Base-by-base conservation (phyloP, 495 filamentous ascomycete species). In the Bathelium albidoporum region DNA sequence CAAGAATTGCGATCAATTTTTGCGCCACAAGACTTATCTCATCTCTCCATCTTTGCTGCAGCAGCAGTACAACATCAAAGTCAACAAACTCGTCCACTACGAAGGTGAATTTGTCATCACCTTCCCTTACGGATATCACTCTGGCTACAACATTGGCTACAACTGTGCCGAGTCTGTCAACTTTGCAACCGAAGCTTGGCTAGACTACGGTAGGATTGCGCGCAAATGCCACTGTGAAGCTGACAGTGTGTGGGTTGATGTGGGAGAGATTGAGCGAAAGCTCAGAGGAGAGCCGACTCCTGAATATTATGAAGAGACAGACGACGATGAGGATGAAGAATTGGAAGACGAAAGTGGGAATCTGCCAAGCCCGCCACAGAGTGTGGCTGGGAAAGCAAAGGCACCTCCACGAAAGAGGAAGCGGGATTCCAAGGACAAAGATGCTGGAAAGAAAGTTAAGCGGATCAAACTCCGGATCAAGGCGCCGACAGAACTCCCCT, bases 101-200 rank as follows among this genome's bases (percentile, higher is more conserved):
- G 94, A 96, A 70, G 91, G 93, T 62, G 94, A 99, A 70, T 99
- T 99, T 68, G 91, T 99, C 62, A 96, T 99, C 64, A 99, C 94
- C 0, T 99, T 94, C 71, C 94, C 94, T 0, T 97, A 97, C 65
- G 94, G 94, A 28, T 99, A 99, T 73, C 94, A 99, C 70, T 99
- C 94, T 10, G 94, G 94, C 11, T 99, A 93, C 73, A 99, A 99
- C 67, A 76, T 99, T 36, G 94, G 95, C 14, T 99, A 99, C 75
- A 99, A 99, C 73, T 99, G 94, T 73, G 94, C 94, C 34, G 94
- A 99, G 72, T 96, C 94, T 1, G 94, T 99, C 74, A 99, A 99
- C 73, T 99, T 99, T 74, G 94, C 93, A 20, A 85, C 93, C 12
- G 90, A 96, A 65, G 84, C 88, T 44, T 99, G 94, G 94, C 75